A percentile compares a stretch with the other conserved stretches of the same genome.
phyloP scores from a whole-genome alignment of 78 protist species.

The Chrysochromulina parva region DNA sequence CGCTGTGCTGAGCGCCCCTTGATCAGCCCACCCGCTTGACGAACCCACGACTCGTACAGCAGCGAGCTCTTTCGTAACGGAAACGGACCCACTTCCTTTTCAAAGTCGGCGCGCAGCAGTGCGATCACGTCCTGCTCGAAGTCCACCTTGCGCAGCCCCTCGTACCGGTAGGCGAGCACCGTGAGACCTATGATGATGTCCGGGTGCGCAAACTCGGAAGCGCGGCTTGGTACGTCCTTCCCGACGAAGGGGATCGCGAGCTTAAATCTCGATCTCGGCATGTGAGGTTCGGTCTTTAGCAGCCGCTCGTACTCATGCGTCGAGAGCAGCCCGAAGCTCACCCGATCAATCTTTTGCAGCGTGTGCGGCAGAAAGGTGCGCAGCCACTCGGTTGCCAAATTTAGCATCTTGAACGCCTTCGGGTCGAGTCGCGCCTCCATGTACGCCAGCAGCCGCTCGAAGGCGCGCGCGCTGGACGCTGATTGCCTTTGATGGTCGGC shows the following conservation, averaged over 20 bases:
- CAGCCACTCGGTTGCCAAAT: slow-evolving; percentile 45
- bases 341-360: slow-evolving; percentile 28
- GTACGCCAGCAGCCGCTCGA: background rate
- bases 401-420: slow-evolving; percentile 40
- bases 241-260: slow-evolving; percentile 51
- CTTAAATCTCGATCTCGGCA: slow-evolving; percentile 31
- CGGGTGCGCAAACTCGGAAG: slow-evolving; percentile 65
- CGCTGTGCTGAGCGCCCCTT: background rate
- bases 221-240: slow-evolving; percentile 49
- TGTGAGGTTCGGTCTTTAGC: background rate
- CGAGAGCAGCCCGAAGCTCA: background rate
- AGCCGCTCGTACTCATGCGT: background rate
- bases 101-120: background rate
- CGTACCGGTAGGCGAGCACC: slow-evolving; percentile 51
- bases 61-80: background rate
- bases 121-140: background rate
- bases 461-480: background rate
- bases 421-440: background rate
- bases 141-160: slow-evolving; percentile 46
- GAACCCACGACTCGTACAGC: background rate
- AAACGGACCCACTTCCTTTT: background rate
- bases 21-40: background rate
- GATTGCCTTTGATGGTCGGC: too few species aligned
- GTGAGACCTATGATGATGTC: slow-evolving; percentile 60
- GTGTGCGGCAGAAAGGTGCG: slow-evolving; percentile 60